Base-by-base conservation (phyloP, 2,329 filamentous ascomycete species). In the Fusarium palustre region DNA sequence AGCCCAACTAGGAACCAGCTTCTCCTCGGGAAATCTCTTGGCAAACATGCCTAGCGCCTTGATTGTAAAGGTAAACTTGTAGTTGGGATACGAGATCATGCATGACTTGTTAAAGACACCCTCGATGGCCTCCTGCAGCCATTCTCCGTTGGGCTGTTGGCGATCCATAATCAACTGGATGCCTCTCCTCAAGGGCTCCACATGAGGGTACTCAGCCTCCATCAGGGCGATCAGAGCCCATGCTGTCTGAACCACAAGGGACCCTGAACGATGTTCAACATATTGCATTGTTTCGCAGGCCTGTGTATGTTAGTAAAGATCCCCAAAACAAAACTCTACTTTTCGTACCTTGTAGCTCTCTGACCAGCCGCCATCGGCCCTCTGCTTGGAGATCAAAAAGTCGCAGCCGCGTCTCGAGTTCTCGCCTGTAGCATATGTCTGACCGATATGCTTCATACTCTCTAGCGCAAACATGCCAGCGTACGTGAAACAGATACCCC, bases 51-150 rank as follows among this genome's bases (percentile, higher is more conserved):
- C 96, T 69, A 99, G 79, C 3, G 96, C 96, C 82, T 97, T 97
- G 77, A 98, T 92, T 2, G 95, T 90, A 80, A 97, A 99, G 61
- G 91, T 92, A 79, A 97, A 96, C 83, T 98, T 99, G 85, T 99
- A 99, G 84, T 99, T 99, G 43, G 95, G 95, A 77, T 99, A 99
- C 1, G 93, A 96, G 70, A 99, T 99, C 93, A 97, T 98, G 85
- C 95, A 98, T 75, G 91, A 96, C 84, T 97, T 97, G 82, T 99
- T 99, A 82, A 99, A 99, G 13, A 99, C 96, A 3, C 96, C 96
- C 79, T 99, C 96, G 74, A 99, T 98, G 1, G 92, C 91, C 80
- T 98, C 96, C 78, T 97, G 94, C 71, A 92, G 78, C 96, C 96
- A 99, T 82, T 97, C 94, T 34, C 96, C 96, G 76, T 97, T 97